Evolutionary conservation across 257 asterid genomes (phyloP).

Genomic region (Solanum pinnatisectum): DNA sequence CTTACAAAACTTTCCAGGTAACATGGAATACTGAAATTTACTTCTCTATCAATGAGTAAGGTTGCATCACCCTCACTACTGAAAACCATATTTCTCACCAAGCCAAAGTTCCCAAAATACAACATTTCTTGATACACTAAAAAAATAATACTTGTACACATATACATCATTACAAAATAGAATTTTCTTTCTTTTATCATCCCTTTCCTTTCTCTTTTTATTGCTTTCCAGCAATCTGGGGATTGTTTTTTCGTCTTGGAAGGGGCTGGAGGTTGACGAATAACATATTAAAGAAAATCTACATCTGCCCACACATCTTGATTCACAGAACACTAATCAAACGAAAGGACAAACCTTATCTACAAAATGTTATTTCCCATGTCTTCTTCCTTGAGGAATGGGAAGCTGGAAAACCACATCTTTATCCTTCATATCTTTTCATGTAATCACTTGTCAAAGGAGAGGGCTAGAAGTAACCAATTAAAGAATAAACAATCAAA

Average conservation of each 20-base stretch:
- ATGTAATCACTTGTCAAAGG: conserved; percentile 30
- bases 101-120: not conserved
- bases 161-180: not conserved
- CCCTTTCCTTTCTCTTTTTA: not conserved
- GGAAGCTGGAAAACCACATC: conserved; percentile 12
- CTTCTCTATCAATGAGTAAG: not conserved
- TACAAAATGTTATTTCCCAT: conserved; percentile 30
- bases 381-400: not conserved
- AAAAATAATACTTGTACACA: not conserved
- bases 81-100: not conserved
- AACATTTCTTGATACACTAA: not conserved
- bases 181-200: not conserved
- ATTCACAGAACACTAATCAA: not conserved
- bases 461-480: not conserved
- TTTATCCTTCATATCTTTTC: conserved; percentile 17
- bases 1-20: not conserved
- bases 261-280: not conserved
- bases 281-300: not conserved
- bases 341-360: conserved; percentile 11
- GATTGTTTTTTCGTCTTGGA: not conserved
- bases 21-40: not conserved
- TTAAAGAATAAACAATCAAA: conserved; percentile 34
- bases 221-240: not conserved
- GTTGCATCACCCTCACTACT: not conserved
- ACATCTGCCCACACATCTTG: not conserved